Evolutionary conservation across 106 monocot species (phyloP), one percentile per base, ranked within the genome.

Genomic region (Dactylorhiza incarnata): DNA sequence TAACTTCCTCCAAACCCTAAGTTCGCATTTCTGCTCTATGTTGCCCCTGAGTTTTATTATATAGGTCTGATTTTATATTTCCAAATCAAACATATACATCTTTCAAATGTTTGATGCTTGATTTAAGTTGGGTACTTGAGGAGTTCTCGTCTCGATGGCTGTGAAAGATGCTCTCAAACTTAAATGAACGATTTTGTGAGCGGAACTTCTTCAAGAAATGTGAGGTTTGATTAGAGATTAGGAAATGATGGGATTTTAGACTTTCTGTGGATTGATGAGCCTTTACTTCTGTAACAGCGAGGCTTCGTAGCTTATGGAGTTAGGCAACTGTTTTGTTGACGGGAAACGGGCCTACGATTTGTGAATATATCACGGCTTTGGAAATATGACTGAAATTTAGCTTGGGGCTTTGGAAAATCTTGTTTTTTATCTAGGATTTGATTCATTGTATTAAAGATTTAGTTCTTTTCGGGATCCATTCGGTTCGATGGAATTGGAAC

Each of bases 1-100:
- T 48, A 16, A 8, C 52, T 7, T 22, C 8, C 49, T 72, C 75
- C 46, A 55, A 68, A 70, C 59, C 73, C 66, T 46, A 77, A 45
- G 16, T 65, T 66, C 6, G 29, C 24, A 79, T 59, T 12, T 52
- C 3, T 59, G 26, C 55, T 59, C 19, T 17, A 43, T n/a, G 53
- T 29, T 53, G 8, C 9, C 5, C 29, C 9, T 25, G 5, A 22
- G 11, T 65, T 65, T 26, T 65, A 5, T 25, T 29, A 5, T 24
- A 19, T 65, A 29, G 26, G 25, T 26, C 12, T 29, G 24, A 20
- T 19, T 58, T 43, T 44, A 29, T 24, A 13, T 70, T 19, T 70
- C 43, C 17, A 12, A 45, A 9, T 72, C 11, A 23, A 72, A 5
- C 15, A 22, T 49, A 50, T 43, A 5, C 14, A 37, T 68, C 19